These are phyloP conservation scores for Gamarada debralockiae DNA, from an alignment of 495 filamentous ascomycete species.

Conservation along the genomic window DNA sequence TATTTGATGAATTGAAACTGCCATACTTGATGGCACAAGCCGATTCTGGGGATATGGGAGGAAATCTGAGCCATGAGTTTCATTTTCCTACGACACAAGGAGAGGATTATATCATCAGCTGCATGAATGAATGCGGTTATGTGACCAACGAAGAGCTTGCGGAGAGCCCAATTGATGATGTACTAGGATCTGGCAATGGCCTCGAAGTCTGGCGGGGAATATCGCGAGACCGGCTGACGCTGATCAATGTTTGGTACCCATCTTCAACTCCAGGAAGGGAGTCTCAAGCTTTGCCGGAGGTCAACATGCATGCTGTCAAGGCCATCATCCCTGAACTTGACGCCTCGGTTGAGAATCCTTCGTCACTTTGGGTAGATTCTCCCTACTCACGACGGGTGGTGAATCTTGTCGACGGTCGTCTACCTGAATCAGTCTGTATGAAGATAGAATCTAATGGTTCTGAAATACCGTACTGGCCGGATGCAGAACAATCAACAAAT, in stretches of 20 bases:
- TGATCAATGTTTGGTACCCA: slow-evolving; percentile 68
- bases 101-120: slow-evolving; percentile 81
- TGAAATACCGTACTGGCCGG: slow-evolving; percentile 14
- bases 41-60: slow-evolving; percentile 94
- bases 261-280: slow-evolving; percentile 17
- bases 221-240: slow-evolving; percentile 59
- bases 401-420: slow-evolving; percentile 50
- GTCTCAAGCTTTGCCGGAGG: slow-evolving; percentile 27
- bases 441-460: slow-evolving; percentile 7
- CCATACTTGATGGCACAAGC: slow-evolving; percentile 83
- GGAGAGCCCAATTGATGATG: slow-evolving; percentile 22
- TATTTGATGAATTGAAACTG: slow-evolving; percentile 82
- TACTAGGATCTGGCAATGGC: neutral
- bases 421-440: slow-evolving; percentile 28
- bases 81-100: slow-evolving; percentile 78
- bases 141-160: slow-evolving; percentile 85
- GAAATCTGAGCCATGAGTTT: slow-evolving; percentile 89
- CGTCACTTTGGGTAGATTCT: slow-evolving; percentile 45
- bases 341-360: slow-evolving; percentile 59
- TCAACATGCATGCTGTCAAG: slow-evolving; percentile 72
- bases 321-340: slow-evolving; percentile 70
- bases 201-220: slow-evolving; percentile 58
- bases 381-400: slow-evolving; percentile 28
- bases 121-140: slow-evolving; percentile 61
- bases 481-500: neutral